These are phyloP conservation scores for Carex cristatella DNA, from an alignment of 176 grass and related monocot species.

Conservation along the genomic window DNA sequence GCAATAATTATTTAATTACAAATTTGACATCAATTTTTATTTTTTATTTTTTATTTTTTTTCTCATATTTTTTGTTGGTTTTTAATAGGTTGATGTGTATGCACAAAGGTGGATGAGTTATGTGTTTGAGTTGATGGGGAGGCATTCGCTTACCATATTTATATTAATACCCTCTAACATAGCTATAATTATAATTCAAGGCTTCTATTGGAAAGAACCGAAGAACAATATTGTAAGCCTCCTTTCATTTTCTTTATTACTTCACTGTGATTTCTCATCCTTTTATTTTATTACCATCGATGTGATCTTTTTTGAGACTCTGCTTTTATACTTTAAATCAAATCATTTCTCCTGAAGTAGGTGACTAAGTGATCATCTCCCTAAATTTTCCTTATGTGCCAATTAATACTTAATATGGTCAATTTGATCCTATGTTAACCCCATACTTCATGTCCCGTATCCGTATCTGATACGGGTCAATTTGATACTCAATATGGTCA, in stretches of 20 bases:
- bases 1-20: background rate
- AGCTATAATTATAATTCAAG: conserved; percentile 75
- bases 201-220: conserved; percentile 80
- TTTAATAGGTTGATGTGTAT: conserved; percentile 65
- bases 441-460: no score
- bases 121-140: conserved; percentile 79
- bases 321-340: background rate
- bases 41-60: no score
- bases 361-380: background rate
- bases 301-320: background rate
- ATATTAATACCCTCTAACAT: conserved; percentile 83
- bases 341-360: background rate
- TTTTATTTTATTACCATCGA: background rate
- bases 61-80: background rate
- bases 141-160: conserved; percentile 73
- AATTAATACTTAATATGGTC: background rate
- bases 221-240: conserved; percentile 77
- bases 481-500: background rate
- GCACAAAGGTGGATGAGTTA: conserved; percentile 44
- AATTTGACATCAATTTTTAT: background rate
- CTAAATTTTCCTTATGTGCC: background rate
- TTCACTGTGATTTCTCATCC: background rate
- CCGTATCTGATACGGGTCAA: no score
- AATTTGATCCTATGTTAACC: background rate
- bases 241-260: background rate